Evolutionary conservation across 2,329 filamentous ascomycete species (phyloP).

Genomic region (Botrytis porri): DNA sequence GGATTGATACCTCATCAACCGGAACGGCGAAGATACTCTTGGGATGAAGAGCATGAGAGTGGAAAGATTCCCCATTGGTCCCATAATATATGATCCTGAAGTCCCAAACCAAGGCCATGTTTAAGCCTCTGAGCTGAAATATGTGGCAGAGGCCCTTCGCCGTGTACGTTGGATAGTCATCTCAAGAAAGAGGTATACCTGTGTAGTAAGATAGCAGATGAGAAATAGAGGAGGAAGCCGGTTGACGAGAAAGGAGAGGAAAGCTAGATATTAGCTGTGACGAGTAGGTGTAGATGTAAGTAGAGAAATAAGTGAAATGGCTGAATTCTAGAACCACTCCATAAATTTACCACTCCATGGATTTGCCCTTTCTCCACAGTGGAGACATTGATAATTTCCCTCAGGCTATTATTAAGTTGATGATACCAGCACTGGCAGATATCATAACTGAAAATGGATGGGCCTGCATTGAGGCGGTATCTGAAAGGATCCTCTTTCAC

Average conservation of each 20-base stretch:
- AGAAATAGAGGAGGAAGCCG: not conserved
- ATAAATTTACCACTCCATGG: not conserved
- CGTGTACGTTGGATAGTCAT: not conserved
- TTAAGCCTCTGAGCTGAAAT: not conserved
- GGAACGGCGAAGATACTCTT: not conserved
- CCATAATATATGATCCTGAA: slow-evolving; percentile 11
- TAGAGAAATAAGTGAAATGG: not conserved
- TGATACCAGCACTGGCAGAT: not conserved
- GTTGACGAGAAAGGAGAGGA: not conserved
- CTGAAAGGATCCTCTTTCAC: slow-evolving; percentile 3
- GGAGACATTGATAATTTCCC: not conserved
- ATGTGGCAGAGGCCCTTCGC: not conserved
- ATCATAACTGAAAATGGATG: not conserved
- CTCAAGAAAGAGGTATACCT: not conserved
- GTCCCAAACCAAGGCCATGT: not conserved
- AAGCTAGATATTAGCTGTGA: not conserved
- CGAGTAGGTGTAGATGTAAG: not conserved
- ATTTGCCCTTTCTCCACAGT: slow-evolving; percentile 5
- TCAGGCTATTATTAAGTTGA: not conserved
- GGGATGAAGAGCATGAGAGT: not conserved
- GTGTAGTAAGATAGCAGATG: not conserved
- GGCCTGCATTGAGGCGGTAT: not conserved
- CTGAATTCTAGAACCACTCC: slow-evolving; percentile 13
- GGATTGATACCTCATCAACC: not conserved
- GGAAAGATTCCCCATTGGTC: not conserved